Conservation (phyloP, 805 yeast genomes). For the Hanseniaspora jakobsenii region DNA sequence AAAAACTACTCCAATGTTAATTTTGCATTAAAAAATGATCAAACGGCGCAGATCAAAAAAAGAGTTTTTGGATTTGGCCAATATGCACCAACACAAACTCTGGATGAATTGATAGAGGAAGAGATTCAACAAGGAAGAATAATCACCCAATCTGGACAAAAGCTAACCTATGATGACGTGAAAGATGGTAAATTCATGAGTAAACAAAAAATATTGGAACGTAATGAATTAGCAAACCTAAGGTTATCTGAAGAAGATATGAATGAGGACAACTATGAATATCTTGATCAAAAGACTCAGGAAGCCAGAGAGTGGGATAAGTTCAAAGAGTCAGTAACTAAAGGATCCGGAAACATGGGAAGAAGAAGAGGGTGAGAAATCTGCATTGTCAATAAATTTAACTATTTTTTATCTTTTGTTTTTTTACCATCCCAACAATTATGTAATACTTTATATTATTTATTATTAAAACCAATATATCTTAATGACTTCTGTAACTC, state of each 20-base stretch:
- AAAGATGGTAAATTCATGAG: slow-evolving; percentile 18
- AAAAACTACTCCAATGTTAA: slow-evolving; percentile 27
- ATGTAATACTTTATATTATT: too few species aligned
- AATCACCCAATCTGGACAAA: slow-evolving; percentile 36
- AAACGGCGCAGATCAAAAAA: slow-evolving; percentile 38
- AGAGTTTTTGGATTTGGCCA: slow-evolving; percentile 88
- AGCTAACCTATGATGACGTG: slow-evolving; percentile 15
- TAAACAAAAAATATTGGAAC: slow-evolving; percentile 24
- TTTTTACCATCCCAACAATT: too few species aligned
- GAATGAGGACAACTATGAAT: slow-evolving; percentile 52
- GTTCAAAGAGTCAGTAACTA: slow-evolving; percentile 71
- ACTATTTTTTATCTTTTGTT: neutral
- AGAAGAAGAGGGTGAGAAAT: slow-evolving; percentile 38
- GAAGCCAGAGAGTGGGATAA: slow-evolving; percentile 86
- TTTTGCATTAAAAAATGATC: slow-evolving; percentile 11
- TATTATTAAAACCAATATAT: too few species aligned
- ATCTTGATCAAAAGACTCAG: slow-evolving; percentile 53
- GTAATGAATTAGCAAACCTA: slow-evolving; percentile 33
- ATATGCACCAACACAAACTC: slow-evolving; percentile 82
- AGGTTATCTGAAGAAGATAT: slow-evolving; percentile 30
- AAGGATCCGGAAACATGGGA: slow-evolving; percentile 79
- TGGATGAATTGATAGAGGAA: slow-evolving; percentile 79
- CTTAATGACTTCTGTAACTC: too few species aligned
- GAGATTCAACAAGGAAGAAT: slow-evolving; percentile 80
- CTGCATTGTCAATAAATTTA: too few species aligned